Base-by-base conservation (phyloP, 2,329 filamentous ascomycete genomes). In the Fusarium palustre region DNA sequence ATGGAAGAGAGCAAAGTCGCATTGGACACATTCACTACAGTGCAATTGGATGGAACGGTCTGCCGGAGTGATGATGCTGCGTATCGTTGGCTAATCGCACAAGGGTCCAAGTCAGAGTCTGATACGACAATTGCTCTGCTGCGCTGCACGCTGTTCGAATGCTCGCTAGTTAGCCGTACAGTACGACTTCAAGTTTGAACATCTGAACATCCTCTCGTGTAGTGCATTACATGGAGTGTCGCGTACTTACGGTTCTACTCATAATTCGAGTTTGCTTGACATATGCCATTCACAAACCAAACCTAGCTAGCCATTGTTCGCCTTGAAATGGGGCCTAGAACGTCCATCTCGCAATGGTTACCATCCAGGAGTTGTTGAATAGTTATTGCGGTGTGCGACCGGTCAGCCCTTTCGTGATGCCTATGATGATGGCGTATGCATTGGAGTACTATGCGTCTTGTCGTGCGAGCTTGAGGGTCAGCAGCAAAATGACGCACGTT, bases 391-490 rank as follows among this genome's bases (percentile, higher is more conserved):
- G 34, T 52, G 48, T 52, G 24, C 34, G 62, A 67, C 66, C 68
- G 70, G 70, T 67, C 69, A 74, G 52, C 55, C 31, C 49, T 55
- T 49, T 49, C 30, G 55, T 65, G 48, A 58, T 68, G 62, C 64
- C 48, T 42, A 67, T 49, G 54, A 59, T 45, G 46, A 30, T 41
- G 64, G 60, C 49, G 64, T 73, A 69, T 52, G 49, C 46, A 58
- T 60, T 61, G 66, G 66, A 42, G 43, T 55, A 54, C 67, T 60
- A 68, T 64, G 48, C 53, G 68, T 60, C 56, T 63, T 50, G 52
- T 73, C 66, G 72, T 69, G 61, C 61, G 63, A 66, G 72, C 59
- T 46, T 64, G 30, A 50, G 61, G 50, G 66, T 68, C 60, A 72
- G 56, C 59, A 59, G 63, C 54, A 62, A 55, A 55, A 66, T 64